phyloP scores from a whole-genome alignment of 176 grass and related monocot genomes.

The Carex pumila region DNA sequence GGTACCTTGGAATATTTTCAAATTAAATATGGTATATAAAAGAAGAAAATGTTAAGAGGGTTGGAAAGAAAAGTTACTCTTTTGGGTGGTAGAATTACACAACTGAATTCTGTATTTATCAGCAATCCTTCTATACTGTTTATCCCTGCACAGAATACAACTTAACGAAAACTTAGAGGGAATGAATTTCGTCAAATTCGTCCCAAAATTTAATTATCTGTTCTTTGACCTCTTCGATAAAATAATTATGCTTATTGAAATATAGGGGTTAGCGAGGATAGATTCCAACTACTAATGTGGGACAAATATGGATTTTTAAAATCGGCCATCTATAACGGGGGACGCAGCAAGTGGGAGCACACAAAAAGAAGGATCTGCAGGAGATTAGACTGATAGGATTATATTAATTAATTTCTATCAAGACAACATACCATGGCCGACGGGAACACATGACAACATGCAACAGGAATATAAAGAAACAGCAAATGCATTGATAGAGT shows the following conservation, averaged over 20 bases:
- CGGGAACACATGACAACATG: constrained; percentile 37
- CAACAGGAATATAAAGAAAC: not conserved
- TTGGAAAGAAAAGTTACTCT: too few species aligned
- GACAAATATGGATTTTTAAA: not conserved
- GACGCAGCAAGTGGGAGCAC: not conserved
- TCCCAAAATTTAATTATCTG: not conserved
- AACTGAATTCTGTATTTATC: too few species aligned
- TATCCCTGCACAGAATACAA: too few species aligned
- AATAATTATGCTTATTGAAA: not conserved
- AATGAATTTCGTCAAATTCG: not conserved
- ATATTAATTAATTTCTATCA: constrained; percentile 21
- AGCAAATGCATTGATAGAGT: constrained; percentile 4
- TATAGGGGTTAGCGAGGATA: not conserved
- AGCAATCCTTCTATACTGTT: too few species aligned
- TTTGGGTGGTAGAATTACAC: too few species aligned
- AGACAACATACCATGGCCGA: constrained; percentile 8
- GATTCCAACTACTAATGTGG: not conserved
- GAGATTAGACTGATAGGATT: constrained; percentile 30
- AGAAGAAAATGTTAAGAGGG: too few species aligned
- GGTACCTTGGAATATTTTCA: too few species aligned
- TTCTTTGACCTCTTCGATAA: not conserved
- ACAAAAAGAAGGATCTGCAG: constrained; percentile 15
- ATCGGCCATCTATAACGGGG: not conserved
- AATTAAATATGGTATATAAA: too few species aligned
- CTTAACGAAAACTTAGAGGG: too few species aligned